Evolutionary conservation across 2,329 filamentous ascomycete genomes (phyloP).

Genomic region (Fusarium napiforme): DNA sequence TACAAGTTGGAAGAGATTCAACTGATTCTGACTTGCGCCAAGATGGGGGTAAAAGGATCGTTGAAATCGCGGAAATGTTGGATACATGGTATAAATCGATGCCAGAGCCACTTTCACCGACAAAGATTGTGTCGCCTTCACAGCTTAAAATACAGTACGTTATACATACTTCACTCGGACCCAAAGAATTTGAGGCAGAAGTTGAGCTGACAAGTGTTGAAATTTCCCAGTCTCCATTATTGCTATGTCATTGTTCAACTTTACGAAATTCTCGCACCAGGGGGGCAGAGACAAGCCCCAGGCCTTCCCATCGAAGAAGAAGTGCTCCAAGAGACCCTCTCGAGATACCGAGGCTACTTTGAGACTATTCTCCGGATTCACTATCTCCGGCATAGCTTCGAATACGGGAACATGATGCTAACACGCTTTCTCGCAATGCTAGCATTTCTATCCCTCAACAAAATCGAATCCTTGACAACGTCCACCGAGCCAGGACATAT

Average conservation of each 20-base stretch:
- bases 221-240: background rate
- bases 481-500: background rate
- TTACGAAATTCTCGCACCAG: background rate
- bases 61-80: rapidly evolving
- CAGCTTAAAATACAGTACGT: slow-evolving; percentile 20
- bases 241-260: background rate
- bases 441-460: background rate
- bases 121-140: background rate
- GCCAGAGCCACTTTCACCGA: background rate
- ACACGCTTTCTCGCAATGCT: slow-evolving; percentile 9
- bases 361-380: slow-evolving; percentile 23
- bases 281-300: background rate
- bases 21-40: background rate
- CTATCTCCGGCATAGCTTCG: slow-evolving; percentile 20
- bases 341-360: slow-evolving; percentile 1
- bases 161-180: rapidly evolving
- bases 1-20: background rate
- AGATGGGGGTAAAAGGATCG: background rate
- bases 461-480: background rate
- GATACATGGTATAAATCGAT: background rate
- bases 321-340: background rate
- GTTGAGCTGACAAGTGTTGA: no score
- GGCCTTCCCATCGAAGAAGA: background rate
- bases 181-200: background rate
- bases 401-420: slow-evolving; percentile 13